Evolutionary conservation across 495 filamentous ascomycete species (phyloP).

Genomic region (Emericellopsis terricola): DNA sequence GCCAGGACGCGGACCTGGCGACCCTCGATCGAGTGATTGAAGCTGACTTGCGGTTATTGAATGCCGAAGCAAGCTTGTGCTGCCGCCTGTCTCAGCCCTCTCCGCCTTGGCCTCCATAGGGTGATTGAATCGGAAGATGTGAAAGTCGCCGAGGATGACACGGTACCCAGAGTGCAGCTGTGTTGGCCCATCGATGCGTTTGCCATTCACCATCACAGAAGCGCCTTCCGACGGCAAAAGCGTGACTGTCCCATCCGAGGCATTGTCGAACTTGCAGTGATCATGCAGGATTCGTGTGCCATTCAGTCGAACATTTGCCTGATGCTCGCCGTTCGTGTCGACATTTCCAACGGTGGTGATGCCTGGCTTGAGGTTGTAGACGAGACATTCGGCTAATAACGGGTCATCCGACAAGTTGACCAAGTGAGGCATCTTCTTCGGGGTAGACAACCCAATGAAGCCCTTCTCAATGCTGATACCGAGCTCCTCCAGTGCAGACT

Average conservation of each 20-base stretch:
- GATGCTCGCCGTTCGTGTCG: constrained; percentile 54
- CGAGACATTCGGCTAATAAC: constrained; percentile 83
- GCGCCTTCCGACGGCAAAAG: constrained; percentile 77
- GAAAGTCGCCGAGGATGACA: constrained; percentile 94
- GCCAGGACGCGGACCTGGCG: constrained; percentile 44
- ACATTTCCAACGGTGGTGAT: constrained; percentile 87
- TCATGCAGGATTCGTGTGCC: constrained; percentile 82
- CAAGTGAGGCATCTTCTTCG: constrained; percentile 97
- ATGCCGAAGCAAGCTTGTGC: constrained; percentile 68
- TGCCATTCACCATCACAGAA: constrained; percentile 93
- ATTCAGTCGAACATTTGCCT: constrained; percentile 80
- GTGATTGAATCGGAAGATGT: constrained; percentile 98
- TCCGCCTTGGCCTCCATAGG: constrained; percentile 90
- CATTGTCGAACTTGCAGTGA: constrained; percentile 82
- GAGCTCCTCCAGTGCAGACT: constrained; percentile 86
- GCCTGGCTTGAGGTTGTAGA: constrained; percentile 96
- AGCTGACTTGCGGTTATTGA: constrained; percentile 72
- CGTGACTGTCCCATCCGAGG: constrained; percentile 78
- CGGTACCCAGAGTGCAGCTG: constrained; percentile 80
- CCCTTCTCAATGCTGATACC: constrained; percentile 99
- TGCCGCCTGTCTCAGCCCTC: constrained; percentile 43
- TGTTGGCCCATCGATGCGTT: constrained; percentile 66
- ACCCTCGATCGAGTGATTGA: constrained; percentile 24
- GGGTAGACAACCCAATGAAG: constrained; percentile 85
- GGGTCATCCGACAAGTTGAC: constrained; percentile 97